A percentile compares a stretch with the other conserved stretches of the same genome.
phyloP scores from a whole-genome alignment of 2,329 filamentous ascomycete species.

The Cladosporium oxysporum region DNA sequence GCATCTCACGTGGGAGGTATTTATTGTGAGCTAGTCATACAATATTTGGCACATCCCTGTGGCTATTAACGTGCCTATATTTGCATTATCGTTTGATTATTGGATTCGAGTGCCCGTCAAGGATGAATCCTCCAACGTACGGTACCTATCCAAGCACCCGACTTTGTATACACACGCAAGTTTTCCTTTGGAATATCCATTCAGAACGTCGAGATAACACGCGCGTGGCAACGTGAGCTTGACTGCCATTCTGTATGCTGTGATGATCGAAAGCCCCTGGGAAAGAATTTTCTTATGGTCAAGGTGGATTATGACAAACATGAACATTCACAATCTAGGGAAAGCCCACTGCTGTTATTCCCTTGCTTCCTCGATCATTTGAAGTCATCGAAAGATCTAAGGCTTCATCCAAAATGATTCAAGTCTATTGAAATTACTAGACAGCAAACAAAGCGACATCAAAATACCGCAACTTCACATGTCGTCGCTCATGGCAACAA shows the following conservation, averaged over 20 bases:
- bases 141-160: background rate
- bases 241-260: background rate
- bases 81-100: background rate
- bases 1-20: too few species aligned
- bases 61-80: background rate
- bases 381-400: background rate
- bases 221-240: background rate
- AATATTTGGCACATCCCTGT: background rate
- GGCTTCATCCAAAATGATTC: background rate
- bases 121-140: background rate
- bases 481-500: background rate
- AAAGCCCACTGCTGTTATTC: background rate
- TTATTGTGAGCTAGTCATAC: background rate
- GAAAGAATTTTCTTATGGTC: background rate
- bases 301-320: background rate
- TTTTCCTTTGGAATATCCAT: background rate
- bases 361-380: background rate
- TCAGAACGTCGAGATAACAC: background rate
- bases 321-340: background rate
- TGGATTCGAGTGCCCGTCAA: background rate
- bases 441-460: background rate
- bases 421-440: background rate
- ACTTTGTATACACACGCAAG: background rate
- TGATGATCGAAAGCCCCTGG: background rate
- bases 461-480: background rate